Base-by-base conservation (phyloP, 2,329 filamentous ascomycete genomes). In the Diatrype stigma region DNA sequence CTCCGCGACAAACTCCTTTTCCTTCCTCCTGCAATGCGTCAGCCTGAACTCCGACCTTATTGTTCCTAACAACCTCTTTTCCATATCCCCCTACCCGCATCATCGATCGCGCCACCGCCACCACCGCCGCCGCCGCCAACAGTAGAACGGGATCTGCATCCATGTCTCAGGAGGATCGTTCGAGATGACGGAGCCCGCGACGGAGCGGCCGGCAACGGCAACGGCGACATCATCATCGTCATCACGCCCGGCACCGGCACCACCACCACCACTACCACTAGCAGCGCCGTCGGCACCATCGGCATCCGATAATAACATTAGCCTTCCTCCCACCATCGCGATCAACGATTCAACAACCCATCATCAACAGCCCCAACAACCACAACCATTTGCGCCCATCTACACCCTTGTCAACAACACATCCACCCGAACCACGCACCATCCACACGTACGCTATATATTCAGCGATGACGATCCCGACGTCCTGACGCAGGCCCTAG, bases 381-480 rank as follows among this genome's bases (percentile, higher is more conserved):
- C 54, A 38, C 53, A 56, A 3, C 67, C 73, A 2, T 93, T 96
- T 68, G 78, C 84, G 42, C 89, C 90, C 2, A 87, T 96, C 74
- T 96, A 96, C 74, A 87, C 90, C 1, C 76, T 96, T 40, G 78
- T 97, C 57, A 84, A 89, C 64, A 91, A 96, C 68, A 72, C 79
- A 11, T 80, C 82, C n/a, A 85, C 82, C 8, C 80, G 83, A 60
- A 82, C 89, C 44, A 88, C 90, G 55, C 79, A 90, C 62, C 92
- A 97, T 67, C 94, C 93, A 1, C 84, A 82, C 48, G 84, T 96
- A 1, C 90, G 93, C 72, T 97, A 97, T 73, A 81, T 97, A 63
- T 97, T 99, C 73, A 82, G 83, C 60, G 92, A 97, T 69, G 94
- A 97, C 70, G 91, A 96, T 64, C 81, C 85, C 2, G 87, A 92